Base-by-base conservation (phyloP, 306 rosid genomes). In the Lablab purpureus region DNA sequence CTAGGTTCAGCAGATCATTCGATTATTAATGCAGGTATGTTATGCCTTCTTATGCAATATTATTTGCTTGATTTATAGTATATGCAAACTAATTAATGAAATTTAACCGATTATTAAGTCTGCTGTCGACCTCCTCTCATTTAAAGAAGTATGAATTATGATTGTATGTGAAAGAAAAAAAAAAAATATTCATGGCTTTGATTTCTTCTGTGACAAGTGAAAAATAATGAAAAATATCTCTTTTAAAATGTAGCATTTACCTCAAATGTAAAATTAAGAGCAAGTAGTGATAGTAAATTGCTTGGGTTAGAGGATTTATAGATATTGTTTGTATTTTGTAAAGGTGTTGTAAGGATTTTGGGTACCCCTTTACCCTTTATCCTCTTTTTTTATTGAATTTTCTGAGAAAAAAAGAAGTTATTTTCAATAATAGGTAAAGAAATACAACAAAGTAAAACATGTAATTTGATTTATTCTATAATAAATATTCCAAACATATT, bases 81-180 rank as follows among this genome's bases (percentile, higher is more conserved):
- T 52, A 52, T n/a, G 36, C 54, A 43, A 47, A 60, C 10, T 27
- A 58, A 17, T 74, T 41, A 74, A 58, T 41, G 62, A 60, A 59
- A 18, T 58, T 58, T 58, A 73, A 73, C 55, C 2, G 1, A 55
- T 17, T 21, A 58, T 65, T 40, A 37, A 5, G 36, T 67, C 23
- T 45, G 19, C 3, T 37, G 43, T 37, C 11, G 4, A 10, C 10
- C 18, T 19, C 34, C 15, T 25, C 15, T 25, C 45, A 11, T 41
- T 40, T 43, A 75, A 75, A n/a, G n/a, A n/a, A n/a, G n/a, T n/a
- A n/a, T n/a, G n/a, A n/a, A n/a, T n/a, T n/a, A 64, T 37, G 25
- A 67, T 19, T 5, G 1, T 32, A n/a, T 41, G 4, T 36, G 1
- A 2, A 18, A 41, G 52, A 41, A 67, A 67, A 41, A 21, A 67